A percentile compares a stretch with the other conserved stretches of the same genome.
Conservation (phyloP, 2,329 filamentous ascomycete genomes). For the Penicillium sumatraense region DNA sequence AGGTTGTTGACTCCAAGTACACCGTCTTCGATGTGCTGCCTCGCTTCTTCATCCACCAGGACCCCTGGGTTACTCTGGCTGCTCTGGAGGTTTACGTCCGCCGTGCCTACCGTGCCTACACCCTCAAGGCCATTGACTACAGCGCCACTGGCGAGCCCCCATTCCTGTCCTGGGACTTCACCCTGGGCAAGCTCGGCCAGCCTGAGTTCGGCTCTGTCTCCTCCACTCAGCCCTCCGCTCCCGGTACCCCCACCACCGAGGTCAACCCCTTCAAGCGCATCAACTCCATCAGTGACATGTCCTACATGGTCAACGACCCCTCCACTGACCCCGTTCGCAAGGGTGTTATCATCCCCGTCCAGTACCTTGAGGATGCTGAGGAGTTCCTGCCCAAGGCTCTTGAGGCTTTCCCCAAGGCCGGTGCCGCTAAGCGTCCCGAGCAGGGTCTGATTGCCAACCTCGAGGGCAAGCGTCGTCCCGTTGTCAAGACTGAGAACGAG, state of each 20-base stretch:
- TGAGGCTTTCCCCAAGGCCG: slow-evolving; percentile 72
- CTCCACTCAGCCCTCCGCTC: slow-evolving; percentile 81
- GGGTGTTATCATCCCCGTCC: slow-evolving; percentile 92
- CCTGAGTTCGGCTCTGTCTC: slow-evolving; percentile 80
- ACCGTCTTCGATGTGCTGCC: slow-evolving; percentile 96
- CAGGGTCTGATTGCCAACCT: slow-evolving; percentile 74
- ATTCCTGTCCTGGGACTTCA: slow-evolving; percentile 91
- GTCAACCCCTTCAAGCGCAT: slow-evolving; percentile 77
- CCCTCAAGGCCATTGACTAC: slow-evolving; percentile 87
- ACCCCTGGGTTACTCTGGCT: slow-evolving; percentile 91
- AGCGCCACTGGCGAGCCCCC: slow-evolving; percentile 72
- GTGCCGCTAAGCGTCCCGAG: slow-evolving; percentile 60
- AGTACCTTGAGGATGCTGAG: slow-evolving; percentile 92
- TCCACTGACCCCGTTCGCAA: slow-evolving; percentile 77
- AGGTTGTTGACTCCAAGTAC: slow-evolving; percentile 98
- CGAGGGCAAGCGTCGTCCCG: slow-evolving; percentile 70
- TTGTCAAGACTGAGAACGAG: slow-evolving; percentile 60
- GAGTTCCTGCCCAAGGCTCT: slow-evolving; percentile 83
- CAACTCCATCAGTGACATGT: slow-evolving; percentile 95
- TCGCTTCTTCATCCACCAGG: slow-evolving; percentile 91
- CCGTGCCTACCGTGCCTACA: slow-evolving; percentile 94
- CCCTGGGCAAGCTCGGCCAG: slow-evolving; percentile 89
- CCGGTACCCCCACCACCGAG: slow-evolving; percentile 70
- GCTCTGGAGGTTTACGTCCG: slow-evolving; percentile 96
- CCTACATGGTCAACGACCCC: slow-evolving; percentile 76